Conservation (phyloP, 305 asterid genomes). For the Ajuga reptans region DNA sequence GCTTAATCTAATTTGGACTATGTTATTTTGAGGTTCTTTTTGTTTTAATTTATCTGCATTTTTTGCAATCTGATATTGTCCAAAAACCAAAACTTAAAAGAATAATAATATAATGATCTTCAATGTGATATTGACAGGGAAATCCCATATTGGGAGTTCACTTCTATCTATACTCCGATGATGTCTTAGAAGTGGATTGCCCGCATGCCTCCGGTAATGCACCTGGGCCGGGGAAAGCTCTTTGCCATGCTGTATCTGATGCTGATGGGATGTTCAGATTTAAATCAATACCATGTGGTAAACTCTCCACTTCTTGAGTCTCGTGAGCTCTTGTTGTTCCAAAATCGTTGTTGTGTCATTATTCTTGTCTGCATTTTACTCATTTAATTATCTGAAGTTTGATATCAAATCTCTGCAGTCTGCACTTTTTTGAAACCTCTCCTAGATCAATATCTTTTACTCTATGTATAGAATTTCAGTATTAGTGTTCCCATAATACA, state of each 20-base stretch:
- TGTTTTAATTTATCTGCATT: background rate
- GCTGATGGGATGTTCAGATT: conserved; percentile 82
- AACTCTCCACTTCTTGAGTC: conserved; percentile 13
- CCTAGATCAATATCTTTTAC: background rate
- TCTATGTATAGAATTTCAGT: background rate
- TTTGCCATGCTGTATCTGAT: conserved; percentile 83
- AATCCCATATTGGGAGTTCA: conserved; percentile 95
- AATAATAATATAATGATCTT: conserved; percentile 16
- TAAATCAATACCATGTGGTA: conserved; percentile 87
- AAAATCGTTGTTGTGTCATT: background rate
- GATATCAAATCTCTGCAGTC: background rate
- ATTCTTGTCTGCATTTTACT: conserved; percentile 7
- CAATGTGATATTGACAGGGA: conserved; percentile 51
- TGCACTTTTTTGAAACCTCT: conserved; percentile 9
- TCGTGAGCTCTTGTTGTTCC: conserved; percentile 1
- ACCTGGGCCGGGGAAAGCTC: conserved; percentile 73
- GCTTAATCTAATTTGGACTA: conserved; percentile 4
- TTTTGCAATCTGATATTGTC: background rate
- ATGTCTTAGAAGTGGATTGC: conserved; percentile 63
- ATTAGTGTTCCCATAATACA: background rate
- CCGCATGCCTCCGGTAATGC: conserved; percentile 67
- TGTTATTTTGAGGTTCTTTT: conserved; percentile 8
- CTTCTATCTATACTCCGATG: conserved; percentile 76
- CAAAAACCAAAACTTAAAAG: background rate
- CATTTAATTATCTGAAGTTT: background rate